Evolutionary conservation across 345 rosid species (phyloP).

Genomic region (Eucalyptus paniculata): DNA sequence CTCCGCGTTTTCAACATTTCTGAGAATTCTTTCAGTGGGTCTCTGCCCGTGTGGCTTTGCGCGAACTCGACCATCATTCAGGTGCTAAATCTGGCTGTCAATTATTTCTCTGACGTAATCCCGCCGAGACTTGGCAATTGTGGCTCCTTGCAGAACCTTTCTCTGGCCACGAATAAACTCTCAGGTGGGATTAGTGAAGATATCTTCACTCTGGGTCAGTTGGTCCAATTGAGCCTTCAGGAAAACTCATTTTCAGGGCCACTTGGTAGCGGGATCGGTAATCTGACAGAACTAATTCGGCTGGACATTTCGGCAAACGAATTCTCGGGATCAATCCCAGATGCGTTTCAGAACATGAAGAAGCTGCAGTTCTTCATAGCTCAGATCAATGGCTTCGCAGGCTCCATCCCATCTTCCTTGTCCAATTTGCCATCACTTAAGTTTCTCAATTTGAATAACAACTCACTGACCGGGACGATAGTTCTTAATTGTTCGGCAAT

Average conservation of each 20-base stretch:
- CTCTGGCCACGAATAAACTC: background rate
- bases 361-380: slow-evolving; percentile 1
- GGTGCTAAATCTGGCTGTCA: background rate
- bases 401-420: background rate
- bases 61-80: background rate
- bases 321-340: background rate
- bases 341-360: background rate
- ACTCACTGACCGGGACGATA: background rate
- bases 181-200: background rate
- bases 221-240: background rate
- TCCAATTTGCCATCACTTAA: background rate
- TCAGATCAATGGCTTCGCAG: background rate
- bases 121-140: background rate
- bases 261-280: background rate
- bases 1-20: background rate
- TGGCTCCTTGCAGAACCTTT: background rate
- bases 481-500: background rate
- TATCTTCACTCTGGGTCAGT: background rate
- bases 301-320: background rate
- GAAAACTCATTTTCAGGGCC: background rate
- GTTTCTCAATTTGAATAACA: background rate
- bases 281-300: background rate
- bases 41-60: background rate
- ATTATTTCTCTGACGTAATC: background rate
- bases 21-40: background rate